Evolutionary conservation across 2,329 filamentous ascomycete species (phyloP).

Genomic region (Beauveria asiatica): DNA sequence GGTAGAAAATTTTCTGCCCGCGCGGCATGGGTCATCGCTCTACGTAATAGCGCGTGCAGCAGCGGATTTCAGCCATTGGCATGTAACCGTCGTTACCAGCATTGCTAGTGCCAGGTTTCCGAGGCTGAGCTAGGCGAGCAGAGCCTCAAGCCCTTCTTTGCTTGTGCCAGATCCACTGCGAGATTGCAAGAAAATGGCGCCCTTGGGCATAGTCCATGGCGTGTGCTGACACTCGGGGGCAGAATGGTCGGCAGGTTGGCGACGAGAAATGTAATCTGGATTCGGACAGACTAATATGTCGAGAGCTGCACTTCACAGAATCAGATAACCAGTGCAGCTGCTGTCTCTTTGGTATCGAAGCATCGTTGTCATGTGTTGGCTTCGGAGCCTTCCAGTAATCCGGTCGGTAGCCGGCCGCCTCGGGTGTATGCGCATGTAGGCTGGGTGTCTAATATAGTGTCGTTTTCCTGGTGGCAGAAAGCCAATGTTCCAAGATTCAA

Average conservation of each 20-base stretch:
- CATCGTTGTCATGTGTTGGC: background rate
- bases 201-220: background rate
- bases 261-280: background rate
- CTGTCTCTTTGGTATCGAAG: background rate
- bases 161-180: conserved; percentile 7
- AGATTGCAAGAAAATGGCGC: conserved; percentile 7
- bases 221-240: background rate
- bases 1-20: conserved; percentile 3
- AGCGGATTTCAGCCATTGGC: background rate
- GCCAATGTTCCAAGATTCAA: background rate
- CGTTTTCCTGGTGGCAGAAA: background rate
- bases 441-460: background rate
- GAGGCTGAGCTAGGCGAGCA: conserved; percentile 4
- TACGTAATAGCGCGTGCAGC: background rate
- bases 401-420: conserved; percentile 9
- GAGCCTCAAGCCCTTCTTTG: conserved; percentile 7
- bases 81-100: conserved; percentile 1
- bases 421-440: background rate
- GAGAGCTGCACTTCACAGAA: background rate
- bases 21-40: no score
- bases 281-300: background rate
- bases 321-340: background rate
- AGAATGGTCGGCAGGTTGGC: background rate
- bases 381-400: background rate
- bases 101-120: background rate